Conservation (phyloP, 2,329 filamentous ascomycete genomes). For the Cytospora piceicola region DNA sequence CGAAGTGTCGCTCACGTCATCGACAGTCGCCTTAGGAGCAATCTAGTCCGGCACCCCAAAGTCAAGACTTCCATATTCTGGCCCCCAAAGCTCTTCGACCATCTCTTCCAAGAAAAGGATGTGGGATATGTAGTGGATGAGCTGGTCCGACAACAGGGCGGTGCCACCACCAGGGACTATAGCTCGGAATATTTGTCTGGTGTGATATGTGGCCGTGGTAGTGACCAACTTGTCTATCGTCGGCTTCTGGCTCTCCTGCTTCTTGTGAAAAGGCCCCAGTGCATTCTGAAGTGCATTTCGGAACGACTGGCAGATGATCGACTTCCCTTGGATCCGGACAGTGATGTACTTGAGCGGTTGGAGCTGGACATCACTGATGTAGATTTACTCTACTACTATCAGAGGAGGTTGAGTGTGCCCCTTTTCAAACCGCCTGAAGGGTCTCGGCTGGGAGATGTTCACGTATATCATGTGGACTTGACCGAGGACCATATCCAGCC, state of each 20-base stretch:
- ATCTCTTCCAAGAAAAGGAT: not conserved
- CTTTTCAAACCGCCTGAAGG: not conserved
- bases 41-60: not conserved
- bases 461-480: not conserved
- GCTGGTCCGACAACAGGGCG: not conserved
- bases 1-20: not conserved
- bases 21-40: not conserved
- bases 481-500: not conserved
- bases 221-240: not conserved
- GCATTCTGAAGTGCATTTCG: not conserved
- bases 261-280: not conserved
- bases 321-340: not conserved
- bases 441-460: not conserved
- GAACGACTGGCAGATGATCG: not conserved
- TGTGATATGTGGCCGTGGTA: not conserved
- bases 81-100: not conserved
- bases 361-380: not conserved
- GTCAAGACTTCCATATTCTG: not conserved
- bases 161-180: not conserved
- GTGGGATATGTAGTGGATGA: not conserved
- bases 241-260: not conserved
- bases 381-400: not conserved
- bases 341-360: too few species aligned
- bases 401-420: not conserved
- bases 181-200: not conserved